These are phyloP conservation scores for Saksenaea oblongispora DNA, from an alignment of 371 early-diverging fungal species.

Conservation along the genomic window DNA sequence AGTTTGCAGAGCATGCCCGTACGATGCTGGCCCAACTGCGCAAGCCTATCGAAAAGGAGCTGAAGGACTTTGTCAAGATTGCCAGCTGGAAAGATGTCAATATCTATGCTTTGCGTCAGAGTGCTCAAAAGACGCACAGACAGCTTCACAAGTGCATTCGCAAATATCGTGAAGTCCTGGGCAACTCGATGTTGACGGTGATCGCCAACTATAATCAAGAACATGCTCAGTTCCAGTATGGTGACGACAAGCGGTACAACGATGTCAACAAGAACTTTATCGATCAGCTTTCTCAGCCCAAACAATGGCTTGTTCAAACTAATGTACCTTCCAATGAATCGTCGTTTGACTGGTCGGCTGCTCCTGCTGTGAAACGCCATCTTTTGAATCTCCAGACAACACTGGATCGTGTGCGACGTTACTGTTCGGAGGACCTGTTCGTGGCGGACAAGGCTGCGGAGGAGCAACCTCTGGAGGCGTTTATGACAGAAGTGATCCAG, in stretches of 20 bases:
- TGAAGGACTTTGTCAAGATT: conserved; percentile 91
- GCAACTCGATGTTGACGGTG: conserved; percentile 74
- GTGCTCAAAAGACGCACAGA: conserved; percentile 88
- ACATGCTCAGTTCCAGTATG: conserved; percentile 52
- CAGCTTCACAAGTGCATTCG: conserved; percentile 89
- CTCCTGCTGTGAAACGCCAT: conserved; percentile 33
- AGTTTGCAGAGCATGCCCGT: conserved; percentile 65
- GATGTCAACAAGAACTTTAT: conserved; percentile 34
- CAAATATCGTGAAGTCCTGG: conserved; percentile 79
- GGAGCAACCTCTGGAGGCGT: conserved; percentile 40
- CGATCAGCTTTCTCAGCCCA: conserved; percentile 35
- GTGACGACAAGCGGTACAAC: conserved; percentile 49
- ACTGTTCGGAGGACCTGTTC: conserved; percentile 39
- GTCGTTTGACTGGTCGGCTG: conserved; percentile 16
- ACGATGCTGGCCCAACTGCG: conserved; percentile 57
- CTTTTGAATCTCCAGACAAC: conserved; percentile 39
- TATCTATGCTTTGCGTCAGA: conserved; percentile 88
- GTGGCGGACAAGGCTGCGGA: conserved; percentile 18
- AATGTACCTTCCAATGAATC: conserved; percentile 10
- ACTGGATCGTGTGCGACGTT: conserved; percentile 30
- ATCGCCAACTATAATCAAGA: conserved; percentile 67
- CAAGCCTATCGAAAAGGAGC: conserved; percentile 84
- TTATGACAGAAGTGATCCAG: conserved; percentile 51
- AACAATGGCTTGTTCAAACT: conserved; percentile 28
- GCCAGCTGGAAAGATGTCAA: conserved; percentile 98